A percentile compares a stretch with the other conserved stretches of the same genome.
Evolutionary conservation across 2,329 filamentous ascomycete genomes (phyloP).

Genomic region (Venturia oleaginea): DNA sequence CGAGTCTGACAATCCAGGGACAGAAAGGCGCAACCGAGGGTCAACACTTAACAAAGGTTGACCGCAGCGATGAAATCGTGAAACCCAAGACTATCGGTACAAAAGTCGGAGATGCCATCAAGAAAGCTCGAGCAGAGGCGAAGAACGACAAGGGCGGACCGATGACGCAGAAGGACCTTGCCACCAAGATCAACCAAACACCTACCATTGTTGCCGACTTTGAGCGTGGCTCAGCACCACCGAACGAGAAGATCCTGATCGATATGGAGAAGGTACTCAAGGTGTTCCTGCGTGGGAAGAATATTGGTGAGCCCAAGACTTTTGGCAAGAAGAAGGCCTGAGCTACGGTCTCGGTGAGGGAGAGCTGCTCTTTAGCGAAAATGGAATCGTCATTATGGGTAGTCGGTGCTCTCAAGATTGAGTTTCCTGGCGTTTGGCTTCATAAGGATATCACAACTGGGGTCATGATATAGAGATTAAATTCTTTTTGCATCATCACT

Average conservation of each 20-base stretch:
- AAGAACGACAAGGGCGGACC: slow-evolving; percentile 62
- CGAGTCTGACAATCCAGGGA: slow-evolving; percentile 20
- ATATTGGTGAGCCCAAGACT: slow-evolving; percentile 79
- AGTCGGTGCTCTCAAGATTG: neutral
- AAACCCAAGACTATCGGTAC: slow-evolving; percentile 82
- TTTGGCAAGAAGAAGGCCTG: slow-evolving; percentile 59
- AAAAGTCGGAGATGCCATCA: slow-evolving; percentile 74
- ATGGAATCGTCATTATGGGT: neutral
- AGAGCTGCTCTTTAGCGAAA: slow-evolving; percentile 7
- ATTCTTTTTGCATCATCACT: neutral
- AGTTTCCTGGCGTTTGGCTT: neutral
- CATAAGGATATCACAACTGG: neutral
- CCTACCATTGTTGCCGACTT: slow-evolving; percentile 72
- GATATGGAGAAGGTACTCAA: slow-evolving; percentile 79
- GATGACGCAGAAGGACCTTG: slow-evolving; percentile 85
- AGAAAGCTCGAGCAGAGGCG: slow-evolving; percentile 66
- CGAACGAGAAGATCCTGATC: slow-evolving; percentile 73
- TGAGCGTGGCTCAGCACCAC: slow-evolving; percentile 68
- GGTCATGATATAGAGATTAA: neutral
- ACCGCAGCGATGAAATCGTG: slow-evolving; percentile 93
- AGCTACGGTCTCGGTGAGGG: slow-evolving; percentile 11
- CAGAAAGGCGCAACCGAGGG: slow-evolving; percentile 57
- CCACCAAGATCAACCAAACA: slow-evolving; percentile 83
- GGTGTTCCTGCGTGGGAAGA: slow-evolving; percentile 73
- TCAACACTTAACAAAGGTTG: slow-evolving; percentile 94